Conservation (phyloP, 2,329 filamentous ascomycete species). For the Ophiognomonia clavigignenti-juglandacearum region DNA sequence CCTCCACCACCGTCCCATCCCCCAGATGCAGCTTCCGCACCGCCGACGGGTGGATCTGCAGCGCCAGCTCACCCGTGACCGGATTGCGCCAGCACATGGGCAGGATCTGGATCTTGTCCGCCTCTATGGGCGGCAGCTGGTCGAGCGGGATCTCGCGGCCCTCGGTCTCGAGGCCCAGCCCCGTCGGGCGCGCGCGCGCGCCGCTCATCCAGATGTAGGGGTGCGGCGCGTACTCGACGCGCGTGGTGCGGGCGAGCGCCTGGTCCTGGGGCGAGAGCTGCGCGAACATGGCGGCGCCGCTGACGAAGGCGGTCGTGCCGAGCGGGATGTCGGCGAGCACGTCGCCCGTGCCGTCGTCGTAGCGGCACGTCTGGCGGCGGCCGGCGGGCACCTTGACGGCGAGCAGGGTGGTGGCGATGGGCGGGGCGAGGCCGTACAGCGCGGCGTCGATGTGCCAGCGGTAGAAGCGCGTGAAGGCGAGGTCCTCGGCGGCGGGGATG, state of each 20-base stretch:
- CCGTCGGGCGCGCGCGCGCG: conserved; percentile 61
- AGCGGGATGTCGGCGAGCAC: conserved; percentile 63
- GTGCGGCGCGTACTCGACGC: conserved; percentile 71
- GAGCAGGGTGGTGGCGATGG: conserved; percentile 66
- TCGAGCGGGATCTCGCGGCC: conserved; percentile 42
- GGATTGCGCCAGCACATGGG: conserved; percentile 78
- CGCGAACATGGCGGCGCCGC: conserved; percentile 67
- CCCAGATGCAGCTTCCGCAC: conserved; percentile 63
- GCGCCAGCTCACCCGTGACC: conserved; percentile 60
- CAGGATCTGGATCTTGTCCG: conserved; percentile 63
- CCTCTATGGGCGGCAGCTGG: conserved; percentile 51
- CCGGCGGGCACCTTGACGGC: conserved; percentile 69
- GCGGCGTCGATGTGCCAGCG: conserved; percentile 80
- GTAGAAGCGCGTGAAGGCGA: conserved; percentile 57
- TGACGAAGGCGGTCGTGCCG: conserved; percentile 72
- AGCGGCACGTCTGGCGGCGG: conserved; percentile 61
- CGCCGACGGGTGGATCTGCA: conserved; percentile 72
- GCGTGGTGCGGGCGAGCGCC: conserved; percentile 60
- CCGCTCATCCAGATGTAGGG: conserved; percentile 79
- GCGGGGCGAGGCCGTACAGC: conserved; percentile 69
- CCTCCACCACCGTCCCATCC: conserved; percentile 64
- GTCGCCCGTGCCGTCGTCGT: conserved; percentile 67
- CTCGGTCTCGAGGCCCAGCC: conserved; percentile 67
- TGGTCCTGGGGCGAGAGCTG: conserved; percentile 60
- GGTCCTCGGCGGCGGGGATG: conserved; percentile 48